These are phyloP conservation scores for Helianthus tuberosus DNA, from an alignment of 129 eudicot genomes.

Conservation along the genomic window DNA sequence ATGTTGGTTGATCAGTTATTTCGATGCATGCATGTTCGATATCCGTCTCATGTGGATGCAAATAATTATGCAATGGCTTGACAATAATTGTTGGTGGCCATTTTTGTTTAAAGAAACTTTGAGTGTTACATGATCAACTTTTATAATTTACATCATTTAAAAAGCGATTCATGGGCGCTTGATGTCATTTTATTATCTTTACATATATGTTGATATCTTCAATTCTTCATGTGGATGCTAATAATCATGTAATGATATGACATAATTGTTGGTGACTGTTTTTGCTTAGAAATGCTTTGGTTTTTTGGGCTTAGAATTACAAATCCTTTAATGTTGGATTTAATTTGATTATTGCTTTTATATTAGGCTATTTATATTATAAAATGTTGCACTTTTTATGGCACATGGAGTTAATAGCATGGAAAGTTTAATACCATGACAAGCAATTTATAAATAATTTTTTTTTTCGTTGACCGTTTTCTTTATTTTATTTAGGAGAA, in stretches of 20 bases:
- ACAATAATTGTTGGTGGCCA: background rate
- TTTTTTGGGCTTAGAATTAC: background rate
- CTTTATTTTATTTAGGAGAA: conserved; percentile 55
- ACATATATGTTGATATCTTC: background rate
- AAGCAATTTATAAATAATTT: background rate
- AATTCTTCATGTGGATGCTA: too few relatives aligned
- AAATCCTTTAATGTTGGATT: background rate
- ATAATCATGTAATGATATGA: too few relatives aligned
- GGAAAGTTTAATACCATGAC: background rate
- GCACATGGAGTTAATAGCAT: background rate
- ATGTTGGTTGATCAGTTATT: background rate
- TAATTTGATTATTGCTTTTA: too few relatives aligned
- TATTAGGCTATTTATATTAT: too few relatives aligned
- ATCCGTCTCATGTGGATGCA: conserved; percentile 1
- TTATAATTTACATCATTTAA: background rate
- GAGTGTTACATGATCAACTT: background rate
- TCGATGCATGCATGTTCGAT: background rate
- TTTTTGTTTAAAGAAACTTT: background rate
- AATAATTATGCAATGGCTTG: background rate
- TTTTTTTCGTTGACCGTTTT: background rate
- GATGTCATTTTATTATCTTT: background rate
- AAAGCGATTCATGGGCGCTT: background rate
- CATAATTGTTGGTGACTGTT: too few relatives aligned
- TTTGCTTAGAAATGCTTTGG: background rate
- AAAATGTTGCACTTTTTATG: background rate